Percentiles rank a stretch among this genome's conserved stretches.
Evolutionary conservation across 805 yeast species (phyloP).

Genomic region (Nakazawaea anatomiae): DNA sequence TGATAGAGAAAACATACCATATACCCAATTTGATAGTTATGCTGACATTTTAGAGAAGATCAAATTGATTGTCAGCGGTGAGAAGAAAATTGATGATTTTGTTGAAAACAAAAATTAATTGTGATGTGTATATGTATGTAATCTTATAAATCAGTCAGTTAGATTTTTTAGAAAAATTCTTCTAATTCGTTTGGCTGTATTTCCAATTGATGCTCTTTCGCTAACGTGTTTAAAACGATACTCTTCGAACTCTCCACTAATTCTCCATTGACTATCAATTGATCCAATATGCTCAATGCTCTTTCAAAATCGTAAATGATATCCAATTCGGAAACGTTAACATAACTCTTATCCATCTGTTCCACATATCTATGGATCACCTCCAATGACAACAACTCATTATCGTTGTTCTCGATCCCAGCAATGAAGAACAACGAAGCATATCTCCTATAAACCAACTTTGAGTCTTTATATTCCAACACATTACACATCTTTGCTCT

Average conservation of each 20-base stretch:
- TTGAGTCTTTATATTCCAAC: conserved; percentile 76
- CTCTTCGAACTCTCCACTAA: conserved; percentile 76
- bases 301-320: conserved; percentile 93
- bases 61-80: conserved; percentile 44
- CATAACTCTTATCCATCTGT: conserved; percentile 92
- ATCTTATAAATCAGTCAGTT: neutral
- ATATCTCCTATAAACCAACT: conserved; percentile 85
- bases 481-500: conserved; percentile 95
- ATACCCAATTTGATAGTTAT: conserved; percentile 74
- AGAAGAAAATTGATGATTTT: conserved; percentile 27
- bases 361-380: conserved; percentile 91
- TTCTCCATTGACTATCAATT: conserved; percentile 82
- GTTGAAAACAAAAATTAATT: conserved; percentile 22
- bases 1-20: conserved; percentile 73
- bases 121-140: no score
- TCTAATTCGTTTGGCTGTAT: conserved; percentile 50
- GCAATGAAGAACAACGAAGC: conserved; percentile 89
- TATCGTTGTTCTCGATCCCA: conserved; percentile 78
- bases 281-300: conserved; percentile 90
- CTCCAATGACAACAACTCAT: conserved; percentile 82
- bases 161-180: neutral
- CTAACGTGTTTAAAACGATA: conserved; percentile 71
- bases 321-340: conserved; percentile 94
- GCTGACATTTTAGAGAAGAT: conserved; percentile 65
- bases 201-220: conserved; percentile 85